Evolutionary conservation across 2,329 filamentous ascomycete species (phyloP).

Genomic region (Xenoacremonium recifei): DNA sequence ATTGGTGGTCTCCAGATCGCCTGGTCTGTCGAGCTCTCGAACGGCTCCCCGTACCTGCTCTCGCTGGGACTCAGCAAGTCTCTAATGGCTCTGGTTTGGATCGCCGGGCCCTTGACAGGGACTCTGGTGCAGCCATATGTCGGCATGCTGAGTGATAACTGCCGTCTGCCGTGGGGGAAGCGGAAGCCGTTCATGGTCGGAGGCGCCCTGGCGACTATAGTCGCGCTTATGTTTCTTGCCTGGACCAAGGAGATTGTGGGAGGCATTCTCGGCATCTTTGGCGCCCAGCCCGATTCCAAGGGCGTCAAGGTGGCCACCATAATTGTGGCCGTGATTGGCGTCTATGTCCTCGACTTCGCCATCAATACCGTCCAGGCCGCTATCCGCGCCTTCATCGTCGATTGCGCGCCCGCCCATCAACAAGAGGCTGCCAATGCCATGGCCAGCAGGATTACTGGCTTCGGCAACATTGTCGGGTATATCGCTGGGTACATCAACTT

Average conservation of each 20-base stretch:
- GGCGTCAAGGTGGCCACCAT: slow-evolving; percentile 68
- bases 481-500: slow-evolving; percentile 83
- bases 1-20: slow-evolving; percentile 90
- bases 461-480: slow-evolving; percentile 90
- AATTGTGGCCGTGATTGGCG: slow-evolving; percentile 76
- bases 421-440: slow-evolving; percentile 93
- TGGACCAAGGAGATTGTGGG: slow-evolving; percentile 74
- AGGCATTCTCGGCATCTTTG: slow-evolving; percentile 67
- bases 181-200: slow-evolving; percentile 79
- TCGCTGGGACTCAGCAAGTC: slow-evolving; percentile 82
- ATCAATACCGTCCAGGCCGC: slow-evolving; percentile 97
- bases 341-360: slow-evolving; percentile 89
- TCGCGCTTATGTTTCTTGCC: slow-evolving; percentile 67
- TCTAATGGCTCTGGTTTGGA: slow-evolving; percentile 80
- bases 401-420: slow-evolving; percentile 88
- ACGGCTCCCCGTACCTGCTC: slow-evolving; percentile 82
- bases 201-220: slow-evolving; percentile 65
- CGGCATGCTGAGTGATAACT: slow-evolving; percentile 78
- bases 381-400: slow-evolving; percentile 88
- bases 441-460: slow-evolving; percentile 81
- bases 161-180: slow-evolving; percentile 71
- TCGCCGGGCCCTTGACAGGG: slow-evolving; percentile 76
- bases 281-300: slow-evolving; percentile 62
- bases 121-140: slow-evolving; percentile 80
- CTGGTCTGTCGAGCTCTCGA: slow-evolving; percentile 93